A percentile compares a stretch with the other conserved stretches of the same genome.
Conservation (phyloP, 1,284 basidiomycete species). For the Papiliotrema nemorosa region DNA sequence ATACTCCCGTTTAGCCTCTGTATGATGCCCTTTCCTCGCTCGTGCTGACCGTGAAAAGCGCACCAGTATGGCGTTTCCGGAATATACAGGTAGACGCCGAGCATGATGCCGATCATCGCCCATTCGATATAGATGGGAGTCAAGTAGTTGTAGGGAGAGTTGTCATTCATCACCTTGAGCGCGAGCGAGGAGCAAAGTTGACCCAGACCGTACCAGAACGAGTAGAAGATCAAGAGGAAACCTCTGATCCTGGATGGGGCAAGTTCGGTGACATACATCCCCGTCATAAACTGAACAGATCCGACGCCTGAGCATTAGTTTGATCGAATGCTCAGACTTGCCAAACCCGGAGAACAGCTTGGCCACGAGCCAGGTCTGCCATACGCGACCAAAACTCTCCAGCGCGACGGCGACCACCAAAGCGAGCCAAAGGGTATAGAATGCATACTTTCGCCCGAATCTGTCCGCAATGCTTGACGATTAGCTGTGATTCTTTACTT, state of each 20-base stretch:
- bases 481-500: too few species aligned
- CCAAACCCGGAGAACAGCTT: constrained; percentile 31
- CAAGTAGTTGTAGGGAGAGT: constrained; percentile 21
- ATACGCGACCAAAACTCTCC: constrained; percentile 20
- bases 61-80: constrained; percentile 34
- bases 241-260: constrained; percentile 28
- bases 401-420: constrained; percentile 20
- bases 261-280: constrained; percentile 29
- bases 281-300: constrained; percentile 30
- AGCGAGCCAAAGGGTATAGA: constrained; percentile 27
- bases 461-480: constrained; percentile 21
- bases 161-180: constrained; percentile 22
- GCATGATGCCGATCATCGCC: constrained; percentile 28
- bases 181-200: constrained; percentile 21
- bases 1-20: constrained; percentile 26
- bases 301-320: constrained; percentile 15
- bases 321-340: neutral
- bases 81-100: constrained; percentile 21
- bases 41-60: constrained; percentile 19
- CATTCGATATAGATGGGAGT: constrained; percentile 31
- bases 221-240: constrained; percentile 25
- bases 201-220: constrained; percentile 25
- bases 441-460: constrained; percentile 25
- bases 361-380: constrained; percentile 28
- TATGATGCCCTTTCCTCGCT: constrained; percentile 19